phyloP scores from a whole-genome alignment of 2,329 filamentous ascomycete species.

The Cercospora brassicicola region DNA sequence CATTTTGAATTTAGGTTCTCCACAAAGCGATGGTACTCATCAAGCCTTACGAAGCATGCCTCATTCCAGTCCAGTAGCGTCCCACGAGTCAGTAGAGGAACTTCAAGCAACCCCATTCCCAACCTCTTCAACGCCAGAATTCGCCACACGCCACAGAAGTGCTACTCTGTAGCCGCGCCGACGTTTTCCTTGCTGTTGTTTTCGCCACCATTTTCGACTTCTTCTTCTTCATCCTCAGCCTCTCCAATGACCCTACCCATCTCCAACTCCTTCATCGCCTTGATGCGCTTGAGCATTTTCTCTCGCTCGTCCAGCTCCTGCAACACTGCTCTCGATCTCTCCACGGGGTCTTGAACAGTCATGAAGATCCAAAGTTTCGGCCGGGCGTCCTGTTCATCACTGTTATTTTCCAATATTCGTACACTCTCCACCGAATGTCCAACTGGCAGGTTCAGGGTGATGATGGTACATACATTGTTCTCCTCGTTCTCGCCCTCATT shows the following conservation, averaged over 20 bases:
- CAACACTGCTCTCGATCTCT: background rate
- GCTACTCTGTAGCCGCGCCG: constrained; percentile 15
- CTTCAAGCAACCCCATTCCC: background rate
- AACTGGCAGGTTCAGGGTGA: background rate
- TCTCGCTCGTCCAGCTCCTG: background rate
- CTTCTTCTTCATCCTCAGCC: constrained; percentile 1
- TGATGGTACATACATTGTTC: constrained; percentile 13
- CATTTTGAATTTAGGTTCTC: background rate
- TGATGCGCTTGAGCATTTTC: constrained; percentile 5
- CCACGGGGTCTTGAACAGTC: constrained; percentile 10
- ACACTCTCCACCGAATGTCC: background rate
- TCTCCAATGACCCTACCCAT: background rate
- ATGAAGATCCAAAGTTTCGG: constrained; percentile 5
- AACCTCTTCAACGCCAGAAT: constrained; percentile 4
- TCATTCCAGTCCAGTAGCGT: background rate
- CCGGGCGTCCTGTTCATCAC: constrained; percentile 4
- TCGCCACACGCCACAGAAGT: constrained; percentile 23
- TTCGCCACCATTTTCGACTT: constrained; percentile 7
- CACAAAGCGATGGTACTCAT: background rate
- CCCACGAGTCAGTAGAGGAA: background rate
- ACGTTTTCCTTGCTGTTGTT: background rate
- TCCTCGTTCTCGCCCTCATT: constrained; percentile 6
- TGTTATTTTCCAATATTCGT: constrained; percentile 3
- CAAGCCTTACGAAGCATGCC: background rate
- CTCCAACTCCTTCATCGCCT: constrained; percentile 8